Evolutionary conservation across 192 early-diverging fungal genomes (phyloP).

Genomic region (Coemansia furcata): DNA sequence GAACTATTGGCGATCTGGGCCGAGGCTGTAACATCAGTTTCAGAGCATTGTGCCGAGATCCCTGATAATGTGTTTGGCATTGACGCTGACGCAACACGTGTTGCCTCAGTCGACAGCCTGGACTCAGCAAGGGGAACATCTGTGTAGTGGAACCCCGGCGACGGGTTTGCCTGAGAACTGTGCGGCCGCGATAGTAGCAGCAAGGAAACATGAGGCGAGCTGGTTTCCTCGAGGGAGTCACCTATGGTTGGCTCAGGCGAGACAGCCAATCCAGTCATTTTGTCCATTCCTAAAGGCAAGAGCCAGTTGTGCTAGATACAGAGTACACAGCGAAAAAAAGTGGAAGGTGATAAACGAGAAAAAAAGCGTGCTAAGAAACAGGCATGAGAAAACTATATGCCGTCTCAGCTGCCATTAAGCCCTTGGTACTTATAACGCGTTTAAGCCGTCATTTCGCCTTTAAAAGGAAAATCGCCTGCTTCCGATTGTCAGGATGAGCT

Average conservation of each 20-base stretch:
- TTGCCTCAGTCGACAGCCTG: constrained; percentile 8
- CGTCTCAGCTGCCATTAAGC: not conserved
- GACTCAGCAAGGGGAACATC: not conserved
- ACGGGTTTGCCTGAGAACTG: not conserved
- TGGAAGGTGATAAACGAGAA: not conserved
- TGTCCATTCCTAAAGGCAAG: too few relatives aligned
- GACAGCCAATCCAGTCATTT: not conserved
- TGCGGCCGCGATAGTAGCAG: not conserved
- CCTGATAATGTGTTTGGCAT: not conserved
- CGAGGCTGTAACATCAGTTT: not conserved
- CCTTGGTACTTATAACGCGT: not conserved
- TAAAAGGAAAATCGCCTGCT: not conserved
- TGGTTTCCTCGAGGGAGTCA: not conserved
- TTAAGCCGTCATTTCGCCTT: not conserved
- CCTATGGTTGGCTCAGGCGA: not conserved
- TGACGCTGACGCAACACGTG: constrained; percentile 13
- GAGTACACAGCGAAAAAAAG: not conserved
- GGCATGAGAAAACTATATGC: not conserved
- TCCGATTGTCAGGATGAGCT: not conserved
- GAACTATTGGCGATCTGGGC: not conserved
- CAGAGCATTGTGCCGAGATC: not conserved
- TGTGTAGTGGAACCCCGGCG: not conserved
- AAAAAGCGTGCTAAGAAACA: not conserved
- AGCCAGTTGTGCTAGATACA: not conserved
- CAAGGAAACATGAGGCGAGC: not conserved